Conservation (phyloP, 495 filamentous ascomycete species). For the Penicillium diatomitis region DNA sequence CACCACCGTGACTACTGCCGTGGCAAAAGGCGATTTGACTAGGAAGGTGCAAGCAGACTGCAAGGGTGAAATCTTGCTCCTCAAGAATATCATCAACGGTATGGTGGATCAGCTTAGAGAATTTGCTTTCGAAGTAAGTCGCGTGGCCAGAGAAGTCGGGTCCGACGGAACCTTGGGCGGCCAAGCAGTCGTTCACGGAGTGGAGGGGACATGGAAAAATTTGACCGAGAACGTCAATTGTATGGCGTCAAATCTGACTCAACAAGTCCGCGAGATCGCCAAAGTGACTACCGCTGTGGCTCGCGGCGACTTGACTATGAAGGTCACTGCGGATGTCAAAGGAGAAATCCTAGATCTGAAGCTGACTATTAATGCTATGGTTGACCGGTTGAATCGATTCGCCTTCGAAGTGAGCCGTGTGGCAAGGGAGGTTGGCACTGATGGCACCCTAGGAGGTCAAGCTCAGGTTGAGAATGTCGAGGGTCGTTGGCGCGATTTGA, state of each 20-base stretch:
- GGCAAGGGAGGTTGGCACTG: conserved; percentile 82
- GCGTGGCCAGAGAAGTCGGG: conserved; percentile 83
- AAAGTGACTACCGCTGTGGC: conserved; percentile 89
- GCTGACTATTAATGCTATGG: conserved; percentile 90
- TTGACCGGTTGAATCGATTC: conserved; percentile 85
- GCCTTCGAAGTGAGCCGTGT: conserved; percentile 90
- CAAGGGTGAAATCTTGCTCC: conserved; percentile 79
- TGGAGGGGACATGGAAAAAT: conserved; percentile 90
- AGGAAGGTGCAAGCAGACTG: conserved; percentile 86
- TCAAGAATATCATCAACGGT: conserved; percentile 87
- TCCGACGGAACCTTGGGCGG: conserved; percentile 83
- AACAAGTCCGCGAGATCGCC: conserved; percentile 85
- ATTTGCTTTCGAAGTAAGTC: conserved; percentile 85
- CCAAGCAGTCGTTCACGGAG: conserved; percentile 86
- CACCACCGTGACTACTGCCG: conserved; percentile 84
- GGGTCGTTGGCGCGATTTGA: conserved; percentile 84
- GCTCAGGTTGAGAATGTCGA: conserved; percentile 88
- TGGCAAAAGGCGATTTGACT: conserved; percentile 80
- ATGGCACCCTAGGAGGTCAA: conserved; percentile 81
- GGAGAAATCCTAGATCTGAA: conserved; percentile 90
- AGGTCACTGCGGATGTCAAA: conserved; percentile 83
- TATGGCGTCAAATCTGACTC: conserved; percentile 73
- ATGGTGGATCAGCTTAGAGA: conserved; percentile 92
- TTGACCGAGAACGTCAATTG: conserved; percentile 91
- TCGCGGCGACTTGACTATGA: conserved; percentile 80